Evolutionary conservation across 192 early-diverging fungal genomes (phyloP), one percentile per base, ranked within the genome.

Genomic region (Podila epigama): DNA sequence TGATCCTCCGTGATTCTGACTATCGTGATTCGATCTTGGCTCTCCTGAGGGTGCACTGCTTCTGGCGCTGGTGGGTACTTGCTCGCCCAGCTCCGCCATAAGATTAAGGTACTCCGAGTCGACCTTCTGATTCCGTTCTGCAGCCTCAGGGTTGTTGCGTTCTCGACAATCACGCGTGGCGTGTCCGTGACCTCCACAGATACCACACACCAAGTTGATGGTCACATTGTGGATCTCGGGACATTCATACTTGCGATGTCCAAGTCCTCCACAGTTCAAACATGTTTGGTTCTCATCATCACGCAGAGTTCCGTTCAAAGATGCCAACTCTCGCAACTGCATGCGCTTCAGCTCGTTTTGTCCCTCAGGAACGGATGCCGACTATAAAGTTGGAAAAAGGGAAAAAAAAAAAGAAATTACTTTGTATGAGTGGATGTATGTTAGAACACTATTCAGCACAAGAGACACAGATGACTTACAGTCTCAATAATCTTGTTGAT

Each of bases 241-340:
- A 75, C 97, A 99, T 63, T 97, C 96, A 75, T 89, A 98, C 50
- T 87, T 85, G 54, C 93, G 91, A 83, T 99, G 97, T 15, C 96
- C 95, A 60, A 88, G 59, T 27, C 84, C 90, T 63, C 97, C 97
- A 78, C 97, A 99, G 80, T 98, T 98, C 54, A 87, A 85, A 75
- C 97, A 99, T 3, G 92, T 92, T 78, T 97, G 94, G 29, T 91
- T 92, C 81, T 97, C 96, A 69, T 98, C 96, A 64, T 98, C 96
- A 39, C 97, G 85, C 41, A 99, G 79, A 5, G 97, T 99, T 63
- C 97, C 97, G 78, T 99, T 99, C 44, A 99, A 81, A 20, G 92
- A 92, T 3, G 97, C 97, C 67, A 99, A 82, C 69, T 97, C 95
- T 55, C 97, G 90, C 64, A 99, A 79, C 81, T 99, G 97, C 82